Percentiles rank a stretch among this genome's conserved stretches.
These are phyloP conservation scores for Rosa chinensis DNA, from an alignment of 306 rosid species.

Conservation along the genomic window DNA sequence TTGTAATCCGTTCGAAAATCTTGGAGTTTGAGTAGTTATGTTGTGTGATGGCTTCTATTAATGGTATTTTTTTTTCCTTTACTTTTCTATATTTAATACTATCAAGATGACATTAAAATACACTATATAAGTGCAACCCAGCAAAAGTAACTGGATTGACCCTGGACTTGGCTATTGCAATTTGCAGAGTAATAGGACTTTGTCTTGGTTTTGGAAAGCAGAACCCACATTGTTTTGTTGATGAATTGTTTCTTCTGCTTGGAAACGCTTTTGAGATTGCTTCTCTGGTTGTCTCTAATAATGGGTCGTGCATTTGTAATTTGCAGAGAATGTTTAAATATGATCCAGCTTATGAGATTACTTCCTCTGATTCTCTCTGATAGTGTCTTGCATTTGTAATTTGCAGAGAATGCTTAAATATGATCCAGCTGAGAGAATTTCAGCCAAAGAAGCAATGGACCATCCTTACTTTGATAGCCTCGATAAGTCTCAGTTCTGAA, in stretches of 20 bases:
- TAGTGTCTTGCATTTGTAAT: constrained; percentile 2
- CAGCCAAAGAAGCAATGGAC: constrained; percentile 95
- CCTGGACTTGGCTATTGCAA: neutral
- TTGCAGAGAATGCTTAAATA: constrained; percentile 88
- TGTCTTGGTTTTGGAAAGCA: neutral
- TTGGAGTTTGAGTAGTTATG: neutral
- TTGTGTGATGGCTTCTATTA: neutral
- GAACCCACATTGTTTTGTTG: neutral
- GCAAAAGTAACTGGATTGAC: neutral
- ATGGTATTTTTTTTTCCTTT: neutral
- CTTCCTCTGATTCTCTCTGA: neutral
- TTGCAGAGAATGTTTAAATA: too few species aligned
- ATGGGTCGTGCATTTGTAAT: too few species aligned
- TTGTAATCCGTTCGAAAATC: neutral
- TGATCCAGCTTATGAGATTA: too few species aligned
- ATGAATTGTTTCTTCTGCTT: neutral
- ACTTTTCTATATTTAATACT: neutral
- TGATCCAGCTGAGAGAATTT: constrained; percentile 84
- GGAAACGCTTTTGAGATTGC: neutral
- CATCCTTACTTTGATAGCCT: constrained; percentile 93
- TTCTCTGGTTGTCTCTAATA: too few species aligned
- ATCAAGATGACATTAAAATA: neutral
- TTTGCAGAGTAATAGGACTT: neutral
- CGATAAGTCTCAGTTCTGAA: constrained; percentile 83
- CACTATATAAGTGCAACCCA: neutral